A percentile compares a stretch with the other conserved stretches of the same genome.
Conservation (phyloP, 2,329 filamentous ascomycete species). For the Xylariaceae sp. region DNA sequence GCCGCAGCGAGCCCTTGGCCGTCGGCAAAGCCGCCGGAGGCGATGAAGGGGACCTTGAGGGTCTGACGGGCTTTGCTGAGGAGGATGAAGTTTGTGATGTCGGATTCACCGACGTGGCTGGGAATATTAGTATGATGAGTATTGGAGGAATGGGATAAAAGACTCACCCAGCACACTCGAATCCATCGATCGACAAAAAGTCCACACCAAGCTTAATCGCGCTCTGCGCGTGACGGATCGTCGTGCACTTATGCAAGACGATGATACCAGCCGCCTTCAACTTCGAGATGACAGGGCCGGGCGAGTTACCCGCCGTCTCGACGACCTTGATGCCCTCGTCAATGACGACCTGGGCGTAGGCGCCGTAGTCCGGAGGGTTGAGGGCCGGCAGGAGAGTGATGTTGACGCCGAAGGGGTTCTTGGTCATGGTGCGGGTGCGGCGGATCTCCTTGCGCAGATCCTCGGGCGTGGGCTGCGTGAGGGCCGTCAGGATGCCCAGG, state of each 20-base stretch:
- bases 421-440: slow-evolving; percentile 73
- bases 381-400: slow-evolving; percentile 88
- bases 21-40: slow-evolving; percentile 91
- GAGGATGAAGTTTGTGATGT: slow-evolving; percentile 87
- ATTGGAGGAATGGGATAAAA: background rate
- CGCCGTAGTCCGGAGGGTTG: slow-evolving; percentile 84
- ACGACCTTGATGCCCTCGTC: slow-evolving; percentile 89
- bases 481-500: slow-evolving; percentile 74
- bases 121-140: background rate
- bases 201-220: slow-evolving; percentile 93
- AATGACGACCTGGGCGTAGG: slow-evolving; percentile 87
- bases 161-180: slow-evolving; percentile 77
- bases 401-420: slow-evolving; percentile 84
- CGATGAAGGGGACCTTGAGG: slow-evolving; percentile 85
- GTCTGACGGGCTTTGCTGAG: slow-evolving; percentile 79
- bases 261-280: slow-evolving; percentile 75
- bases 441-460: slow-evolving; percentile 91
- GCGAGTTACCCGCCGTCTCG: slow-evolving; percentile 84
- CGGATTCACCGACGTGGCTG: slow-evolving; percentile 73
- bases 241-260: slow-evolving; percentile 96
- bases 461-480: slow-evolving; percentile 89
- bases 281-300: slow-evolving; percentile 82
- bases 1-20: slow-evolving; percentile 90
- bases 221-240: slow-evolving; percentile 85
- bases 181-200: slow-evolving; percentile 94